Evolutionary conservation across 2,329 filamentous ascomycete genomes (phyloP), one percentile per base, ranked within the genome.

Genomic region (Calonectria honghensis): DNA sequence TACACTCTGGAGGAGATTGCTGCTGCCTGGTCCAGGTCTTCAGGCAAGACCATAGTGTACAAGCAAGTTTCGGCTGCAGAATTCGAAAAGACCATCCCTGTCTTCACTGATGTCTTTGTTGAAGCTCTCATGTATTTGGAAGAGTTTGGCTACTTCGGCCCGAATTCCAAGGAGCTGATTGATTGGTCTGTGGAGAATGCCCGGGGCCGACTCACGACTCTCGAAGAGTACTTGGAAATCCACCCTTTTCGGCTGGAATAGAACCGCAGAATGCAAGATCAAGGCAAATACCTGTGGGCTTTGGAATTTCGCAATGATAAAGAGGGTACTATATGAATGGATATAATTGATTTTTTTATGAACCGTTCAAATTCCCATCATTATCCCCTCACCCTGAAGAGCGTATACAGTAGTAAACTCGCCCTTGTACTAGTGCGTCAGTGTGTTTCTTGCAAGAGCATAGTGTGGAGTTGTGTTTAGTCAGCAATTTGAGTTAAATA

Each of bases 1-100:
- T 83, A 84, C 70, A 78, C 83, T 6, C 78, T 85, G 10, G 77
- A 83, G 2, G 83, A 89, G 35, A 82, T 89, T 2, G 84, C 84
- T 7, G 79, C 81, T 4, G 81, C 83, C 6, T 82, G 90, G 54
- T 81, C 79, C 4, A 82, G 83, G 66, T 83, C 85, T 3, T 85
- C 85, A 0, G 87, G 88, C 0, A 85, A 88, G 76, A 78, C 73
- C 1, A 79, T 84, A 16, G 59, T 68, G 3, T 80, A 75, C 61
- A 78, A 79, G 59, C 73, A 81, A 39, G 67, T 80, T 1, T 54
- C 79, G 1, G 14, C 65, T 0, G 77, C 81, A 11, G 77, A 79
- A 1, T 81, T 82, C 50, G 48, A 35, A 7, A 70, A 75, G 27
- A 52, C 13, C 3, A 9, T 81, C 11, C 74, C 79, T 0, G 45